Evolutionary conservation across 2,329 filamentous ascomycete species (phyloP).

Genomic region (Phoma sp.): DNA sequence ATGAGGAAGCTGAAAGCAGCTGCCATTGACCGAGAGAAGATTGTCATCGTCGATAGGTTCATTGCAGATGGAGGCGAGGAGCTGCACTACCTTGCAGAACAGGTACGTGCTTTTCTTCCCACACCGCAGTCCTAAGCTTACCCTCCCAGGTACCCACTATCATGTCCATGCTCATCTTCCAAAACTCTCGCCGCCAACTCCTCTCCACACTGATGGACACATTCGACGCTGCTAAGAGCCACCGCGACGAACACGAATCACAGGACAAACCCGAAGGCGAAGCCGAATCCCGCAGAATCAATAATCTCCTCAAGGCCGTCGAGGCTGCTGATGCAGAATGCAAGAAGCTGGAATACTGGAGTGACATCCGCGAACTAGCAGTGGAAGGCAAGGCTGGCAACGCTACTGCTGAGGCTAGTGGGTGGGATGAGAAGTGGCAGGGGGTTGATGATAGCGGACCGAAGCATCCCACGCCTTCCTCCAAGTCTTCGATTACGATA

Average conservation of each 20-base stretch:
- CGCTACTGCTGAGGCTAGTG: slow-evolving; percentile 40
- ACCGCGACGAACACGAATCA: slow-evolving; percentile 55
- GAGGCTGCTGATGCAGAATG: slow-evolving; percentile 82
- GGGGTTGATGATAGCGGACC: slow-evolving; percentile 48
- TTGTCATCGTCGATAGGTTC: slow-evolving; percentile 82
- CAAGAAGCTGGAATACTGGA: slow-evolving; percentile 84
- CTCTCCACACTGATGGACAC: slow-evolving; percentile 68
- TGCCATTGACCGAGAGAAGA: slow-evolving; percentile 88
- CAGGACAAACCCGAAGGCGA: slow-evolving; percentile 53
- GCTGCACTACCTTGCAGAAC: slow-evolving; percentile 73
- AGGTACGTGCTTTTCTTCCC: slow-evolving; percentile 45
- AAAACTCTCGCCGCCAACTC: slow-evolving; percentile 80
- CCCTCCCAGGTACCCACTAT: slow-evolving; percentile 39
- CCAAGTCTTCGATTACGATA: not conserved
- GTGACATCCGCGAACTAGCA: slow-evolving; percentile 63
- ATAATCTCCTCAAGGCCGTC: slow-evolving; percentile 76
- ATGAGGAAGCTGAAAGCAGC: slow-evolving; percentile 71
- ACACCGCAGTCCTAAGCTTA: slow-evolving; percentile 20
- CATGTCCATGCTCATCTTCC: slow-evolving; percentile 81
- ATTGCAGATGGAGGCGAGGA: slow-evolving; percentile 75
- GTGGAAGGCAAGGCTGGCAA: slow-evolving; percentile 45
- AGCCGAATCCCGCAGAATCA: slow-evolving; percentile 60
- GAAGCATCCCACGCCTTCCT: slow-evolving; percentile 28
- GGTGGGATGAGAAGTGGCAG: slow-evolving; percentile 49
- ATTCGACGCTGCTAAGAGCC: slow-evolving; percentile 61